These are phyloP conservation scores for Penicillium chermesinum DNA, from an alignment of 495 filamentous ascomycete species.

Conservation along the genomic window DNA sequence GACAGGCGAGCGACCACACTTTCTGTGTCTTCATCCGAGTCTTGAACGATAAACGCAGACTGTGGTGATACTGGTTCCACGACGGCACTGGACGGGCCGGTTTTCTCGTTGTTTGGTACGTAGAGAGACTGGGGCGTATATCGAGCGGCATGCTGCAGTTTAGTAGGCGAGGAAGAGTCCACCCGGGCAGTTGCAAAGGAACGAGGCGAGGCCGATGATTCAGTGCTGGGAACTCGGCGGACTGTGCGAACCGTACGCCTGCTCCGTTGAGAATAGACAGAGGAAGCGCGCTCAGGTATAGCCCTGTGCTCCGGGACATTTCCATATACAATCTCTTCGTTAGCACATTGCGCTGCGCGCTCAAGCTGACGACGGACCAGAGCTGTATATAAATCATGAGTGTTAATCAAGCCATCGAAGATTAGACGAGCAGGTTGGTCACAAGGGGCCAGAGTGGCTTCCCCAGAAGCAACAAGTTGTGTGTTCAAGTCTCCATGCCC, in stretches of 20 bases:
- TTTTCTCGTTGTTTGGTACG: background rate
- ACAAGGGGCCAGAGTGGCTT: background rate
- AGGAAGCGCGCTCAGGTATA: constrained; percentile 29
- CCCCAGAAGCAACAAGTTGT: constrained; percentile 10
- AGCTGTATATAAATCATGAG: constrained; percentile 66
- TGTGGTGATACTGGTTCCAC: background rate
- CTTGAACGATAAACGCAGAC: constrained; percentile 6
- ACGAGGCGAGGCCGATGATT: constrained; percentile 25
- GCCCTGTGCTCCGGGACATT: constrained; percentile 29
- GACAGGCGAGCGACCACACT: constrained; percentile 13
- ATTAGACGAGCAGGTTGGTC: constrained; percentile 10
- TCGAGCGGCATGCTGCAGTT: background rate
- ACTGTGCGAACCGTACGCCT: constrained; percentile 25
- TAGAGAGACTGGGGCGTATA: constrained; percentile 3
- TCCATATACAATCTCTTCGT: constrained; percentile 30
- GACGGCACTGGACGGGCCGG: background rate
- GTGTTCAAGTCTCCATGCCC: constrained; percentile 52
- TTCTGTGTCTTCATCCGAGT: constrained; percentile 16
- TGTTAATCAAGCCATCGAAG: constrained; percentile 44
- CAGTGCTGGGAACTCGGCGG: constrained; percentile 30
- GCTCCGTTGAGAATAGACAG: constrained; percentile 25
- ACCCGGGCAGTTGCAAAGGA: constrained; percentile 31
- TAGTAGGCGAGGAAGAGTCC: constrained; percentile 20
- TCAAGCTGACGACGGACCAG: constrained; percentile 64
- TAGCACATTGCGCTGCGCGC: constrained; percentile 18